Evolutionary conservation across 73 alveolate genomes (phyloP).

Genomic region (Paraurostyla sp.): DNA sequence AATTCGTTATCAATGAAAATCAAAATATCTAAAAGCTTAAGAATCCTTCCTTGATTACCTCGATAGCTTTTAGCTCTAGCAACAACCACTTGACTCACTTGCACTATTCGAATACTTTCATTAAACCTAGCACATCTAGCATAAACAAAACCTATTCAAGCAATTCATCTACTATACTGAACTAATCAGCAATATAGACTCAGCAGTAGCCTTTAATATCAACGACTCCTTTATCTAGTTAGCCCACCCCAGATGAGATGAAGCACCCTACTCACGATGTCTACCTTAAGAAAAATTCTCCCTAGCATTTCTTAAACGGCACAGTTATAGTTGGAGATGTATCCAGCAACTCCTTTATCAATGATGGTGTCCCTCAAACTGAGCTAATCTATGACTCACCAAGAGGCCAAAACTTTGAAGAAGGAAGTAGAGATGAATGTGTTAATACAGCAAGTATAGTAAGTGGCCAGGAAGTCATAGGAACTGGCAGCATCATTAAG

Average conservation of each 20-base stretch:
- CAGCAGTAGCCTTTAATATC: neutral
- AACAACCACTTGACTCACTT: neutral
- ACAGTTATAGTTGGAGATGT: neutral
- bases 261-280: neutral
- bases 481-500: neutral
- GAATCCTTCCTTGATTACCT: constrained; percentile 33
- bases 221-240: too few species aligned
- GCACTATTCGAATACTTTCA: neutral
- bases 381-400: constrained; percentile 47
- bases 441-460: neutral
- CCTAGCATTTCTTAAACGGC: constrained; percentile 10
- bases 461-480: neutral
- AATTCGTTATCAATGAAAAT: constrained; percentile 17
- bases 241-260: constrained; percentile 44
- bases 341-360: too few species aligned
- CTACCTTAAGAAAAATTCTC: neutral
- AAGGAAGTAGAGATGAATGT: neutral
- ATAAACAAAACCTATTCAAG: neutral
- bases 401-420: neutral
- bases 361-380: constrained; percentile 37
- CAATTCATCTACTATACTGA: neutral
- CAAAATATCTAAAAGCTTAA: constrained; percentile 31
- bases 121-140: neutral
- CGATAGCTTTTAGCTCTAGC: constrained; percentile 14
- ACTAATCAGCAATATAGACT: neutral